phyloP scores from a whole-genome alignment of 1,284 basidiomycete genomes.

The Cutaneotrichosporon cavernicola region DNA sequence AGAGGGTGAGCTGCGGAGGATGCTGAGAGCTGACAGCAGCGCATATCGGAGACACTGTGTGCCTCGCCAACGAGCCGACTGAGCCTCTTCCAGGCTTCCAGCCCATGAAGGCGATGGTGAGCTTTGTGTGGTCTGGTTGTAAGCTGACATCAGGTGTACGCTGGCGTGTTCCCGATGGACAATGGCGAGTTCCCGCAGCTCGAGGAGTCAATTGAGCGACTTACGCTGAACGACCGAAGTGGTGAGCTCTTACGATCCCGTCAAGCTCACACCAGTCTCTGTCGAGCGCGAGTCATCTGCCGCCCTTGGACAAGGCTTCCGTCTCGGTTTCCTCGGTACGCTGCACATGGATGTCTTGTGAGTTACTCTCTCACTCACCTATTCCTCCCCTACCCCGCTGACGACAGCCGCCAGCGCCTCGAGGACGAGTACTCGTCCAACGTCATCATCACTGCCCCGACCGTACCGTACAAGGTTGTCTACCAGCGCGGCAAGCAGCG shows the following conservation, averaged over 20 bases:
- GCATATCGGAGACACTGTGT: slow-evolving; percentile 77
- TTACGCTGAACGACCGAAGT: slow-evolving; percentile 48
- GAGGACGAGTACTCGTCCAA: slow-evolving; percentile 95
- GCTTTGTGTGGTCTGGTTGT: neutral
- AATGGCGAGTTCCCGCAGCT: slow-evolving; percentile 87
- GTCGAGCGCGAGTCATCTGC: slow-evolving; percentile 89
- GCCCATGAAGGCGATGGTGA: slow-evolving; percentile 85
- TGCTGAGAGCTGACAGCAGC: slow-evolving; percentile 21
- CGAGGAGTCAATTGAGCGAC: slow-evolving; percentile 88
- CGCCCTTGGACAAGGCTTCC: slow-evolving; percentile 91
- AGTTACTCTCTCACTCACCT: slow-evolving; percentile 20
- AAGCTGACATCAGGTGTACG: slow-evolving; percentile 59
- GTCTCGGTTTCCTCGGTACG: slow-evolving; percentile 92
- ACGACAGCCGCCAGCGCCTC: slow-evolving; percentile 67
- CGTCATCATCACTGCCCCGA: slow-evolving; percentile 87
- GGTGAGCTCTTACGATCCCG: neutral
- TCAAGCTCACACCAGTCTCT: slow-evolving; percentile 59
- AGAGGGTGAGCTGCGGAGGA: slow-evolving; percentile 66
- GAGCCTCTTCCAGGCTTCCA: slow-evolving; percentile 89
- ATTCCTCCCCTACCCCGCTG: neutral
- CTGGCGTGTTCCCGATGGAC: slow-evolving; percentile 92
- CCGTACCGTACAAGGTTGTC: slow-evolving; percentile 86
- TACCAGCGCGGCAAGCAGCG: slow-evolving; percentile 63
- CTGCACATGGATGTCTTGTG: slow-evolving; percentile 87
- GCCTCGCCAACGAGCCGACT: slow-evolving; percentile 71